phyloP scores from a whole-genome alignment of 2,329 filamentous ascomycete genomes.

The Diplodia scrobiculata region DNA sequence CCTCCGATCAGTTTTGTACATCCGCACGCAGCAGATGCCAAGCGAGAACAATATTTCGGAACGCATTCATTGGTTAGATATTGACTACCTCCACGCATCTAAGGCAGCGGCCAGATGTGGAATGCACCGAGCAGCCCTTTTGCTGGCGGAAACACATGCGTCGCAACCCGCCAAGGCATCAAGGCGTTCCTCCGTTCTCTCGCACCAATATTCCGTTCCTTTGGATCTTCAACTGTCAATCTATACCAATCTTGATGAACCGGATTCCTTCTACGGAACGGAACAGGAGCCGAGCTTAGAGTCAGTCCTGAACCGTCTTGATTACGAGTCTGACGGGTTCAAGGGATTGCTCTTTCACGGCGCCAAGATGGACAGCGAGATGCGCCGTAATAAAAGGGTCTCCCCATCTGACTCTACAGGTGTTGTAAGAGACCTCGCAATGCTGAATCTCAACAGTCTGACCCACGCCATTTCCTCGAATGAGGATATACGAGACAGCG shows the following conservation, averaged over 20 bases:
- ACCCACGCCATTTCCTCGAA: slow-evolving; percentile 76
- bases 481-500: slow-evolving; percentile 62
- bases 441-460: slow-evolving; percentile 80
- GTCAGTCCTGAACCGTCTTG: slow-evolving; percentile 77
- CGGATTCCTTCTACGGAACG: slow-evolving; percentile 92
- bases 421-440: slow-evolving; percentile 74
- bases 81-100: slow-evolving; percentile 72
- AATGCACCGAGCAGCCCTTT: slow-evolving; percentile 82
- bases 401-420: slow-evolving; percentile 65
- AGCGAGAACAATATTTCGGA: slow-evolving; percentile 78
- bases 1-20: slow-evolving; percentile 78
- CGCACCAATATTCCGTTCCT: slow-evolving; percentile 51
- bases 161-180: slow-evolving; percentile 57
- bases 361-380: slow-evolving; percentile 84
- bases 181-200: slow-evolving; percentile 63
- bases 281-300: slow-evolving; percentile 74
- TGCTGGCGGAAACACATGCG: slow-evolving; percentile 75
- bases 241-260: slow-evolving; percentile 91
- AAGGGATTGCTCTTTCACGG: slow-evolving; percentile 89
- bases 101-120: slow-evolving; percentile 73
- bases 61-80: slow-evolving; percentile 78
- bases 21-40: slow-evolving; percentile 77
- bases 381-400: slow-evolving; percentile 62
- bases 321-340: slow-evolving; percentile 84
- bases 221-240: slow-evolving; percentile 74